phyloP scores from a whole-genome alignment of 768 basidiomycete species.

The Filobasidium wieringae region DNA sequence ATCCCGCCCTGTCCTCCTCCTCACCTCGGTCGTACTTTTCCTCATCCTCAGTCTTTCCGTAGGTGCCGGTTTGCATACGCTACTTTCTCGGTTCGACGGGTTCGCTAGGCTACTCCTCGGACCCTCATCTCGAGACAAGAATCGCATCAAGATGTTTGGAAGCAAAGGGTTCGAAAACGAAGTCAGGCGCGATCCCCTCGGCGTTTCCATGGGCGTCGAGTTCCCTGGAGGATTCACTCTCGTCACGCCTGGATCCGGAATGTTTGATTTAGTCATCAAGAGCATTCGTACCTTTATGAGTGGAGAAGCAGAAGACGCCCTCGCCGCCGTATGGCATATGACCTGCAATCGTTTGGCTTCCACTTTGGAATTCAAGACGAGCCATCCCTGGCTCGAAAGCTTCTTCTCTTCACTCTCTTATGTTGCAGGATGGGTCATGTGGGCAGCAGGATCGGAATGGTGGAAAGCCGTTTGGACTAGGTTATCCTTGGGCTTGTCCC shows the following conservation, averaged over 20 bases:
- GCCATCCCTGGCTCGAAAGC: too few species aligned
- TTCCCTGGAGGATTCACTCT: slow-evolving; percentile 6
- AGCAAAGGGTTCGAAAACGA: slow-evolving; percentile 1
- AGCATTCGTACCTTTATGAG: slow-evolving; percentile 11
- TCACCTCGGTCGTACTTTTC: slow-evolving; percentile 10
- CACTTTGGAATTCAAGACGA: too few species aligned
- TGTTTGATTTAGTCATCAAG: slow-evolving; percentile 13
- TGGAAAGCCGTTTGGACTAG: neutral
- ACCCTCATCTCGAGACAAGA: neutral
- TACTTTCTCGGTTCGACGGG: slow-evolving; percentile 1
- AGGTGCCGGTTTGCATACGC: slow-evolving; percentile 3
- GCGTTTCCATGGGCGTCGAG: slow-evolving; percentile 4
- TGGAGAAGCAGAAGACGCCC: slow-evolving; percentile 12
- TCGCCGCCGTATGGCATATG: neutral
- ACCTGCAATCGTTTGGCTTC: too few species aligned
- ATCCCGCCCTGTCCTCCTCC: slow-evolving; percentile 2
- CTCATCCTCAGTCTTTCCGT: slow-evolving; percentile 4
- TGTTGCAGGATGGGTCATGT: neutral
- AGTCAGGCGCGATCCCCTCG: slow-evolving; percentile 5
- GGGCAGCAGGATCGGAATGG: neutral
- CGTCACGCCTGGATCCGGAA: slow-evolving; percentile 6
- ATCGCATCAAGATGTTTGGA: neutral
- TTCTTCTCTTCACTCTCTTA: too few species aligned
- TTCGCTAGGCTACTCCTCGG: neutral
- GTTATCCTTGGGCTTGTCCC: slow-evolving; percentile 13